Evolutionary conservation across 2,329 filamentous ascomycete genomes (phyloP).

Genomic region (Cordyceps cicadae): DNA sequence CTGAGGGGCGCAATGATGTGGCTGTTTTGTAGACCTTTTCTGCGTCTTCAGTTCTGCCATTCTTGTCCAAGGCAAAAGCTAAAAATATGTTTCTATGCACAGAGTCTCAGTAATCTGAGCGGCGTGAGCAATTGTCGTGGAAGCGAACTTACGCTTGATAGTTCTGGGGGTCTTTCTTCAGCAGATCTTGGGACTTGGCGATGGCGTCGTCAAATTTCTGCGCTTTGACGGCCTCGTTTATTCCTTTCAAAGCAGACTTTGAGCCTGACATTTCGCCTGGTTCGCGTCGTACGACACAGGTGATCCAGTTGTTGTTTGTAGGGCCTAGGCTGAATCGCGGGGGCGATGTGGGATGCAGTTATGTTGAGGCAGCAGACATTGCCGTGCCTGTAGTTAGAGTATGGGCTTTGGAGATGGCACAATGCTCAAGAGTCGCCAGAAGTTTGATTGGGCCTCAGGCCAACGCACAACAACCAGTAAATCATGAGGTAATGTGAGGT

Average conservation of each 20-base stretch:
- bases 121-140: background rate
- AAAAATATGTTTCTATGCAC: slow-evolving; percentile 65
- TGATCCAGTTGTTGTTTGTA: background rate
- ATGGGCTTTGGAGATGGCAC: background rate
- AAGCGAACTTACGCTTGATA: slow-evolving; percentile 62
- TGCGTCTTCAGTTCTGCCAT: slow-evolving; percentile 60
- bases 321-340: background rate
- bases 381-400: background rate
- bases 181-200: slow-evolving; percentile 57
- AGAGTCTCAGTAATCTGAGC: background rate
- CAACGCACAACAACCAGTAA: background rate
- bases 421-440: background rate
- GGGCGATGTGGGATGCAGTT: background rate
- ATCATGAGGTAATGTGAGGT: slow-evolving; percentile 6
- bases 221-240: slow-evolving; percentile 68
- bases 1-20: slow-evolving; percentile 60
- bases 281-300: background rate
- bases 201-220: slow-evolving; percentile 72
- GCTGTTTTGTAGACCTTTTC: slow-evolving; percentile 70
- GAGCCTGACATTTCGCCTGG: slow-evolving; percentile 38
- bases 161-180: slow-evolving; percentile 66
- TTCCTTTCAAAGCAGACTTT: slow-evolving; percentile 74
- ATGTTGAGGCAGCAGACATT: background rate
- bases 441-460: background rate
- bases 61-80: slow-evolving; percentile 75